Evolutionary conservation across 306 rosid genomes (phyloP).

Genomic region (Prunus mongolica): DNA sequence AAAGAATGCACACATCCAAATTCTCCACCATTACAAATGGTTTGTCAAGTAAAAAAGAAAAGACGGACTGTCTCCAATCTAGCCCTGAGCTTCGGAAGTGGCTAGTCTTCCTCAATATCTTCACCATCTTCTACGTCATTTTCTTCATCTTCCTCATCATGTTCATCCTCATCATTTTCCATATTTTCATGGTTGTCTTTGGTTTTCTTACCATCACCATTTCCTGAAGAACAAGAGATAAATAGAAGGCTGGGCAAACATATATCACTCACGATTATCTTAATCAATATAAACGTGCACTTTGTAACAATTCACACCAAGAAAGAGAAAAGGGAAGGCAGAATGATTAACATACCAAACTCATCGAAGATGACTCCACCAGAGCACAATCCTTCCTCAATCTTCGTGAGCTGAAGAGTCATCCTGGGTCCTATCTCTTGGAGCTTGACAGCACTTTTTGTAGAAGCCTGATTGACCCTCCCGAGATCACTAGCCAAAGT

Average conservation of each 20-base stretch:
- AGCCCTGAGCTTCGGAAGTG: not conserved
- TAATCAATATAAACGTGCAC: not conserved
- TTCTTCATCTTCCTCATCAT: slow-evolving; percentile 23
- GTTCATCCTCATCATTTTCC: slow-evolving; percentile 23
- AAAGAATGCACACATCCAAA: not conserved
- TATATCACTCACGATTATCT: not conserved
- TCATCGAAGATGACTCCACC: slow-evolving; percentile 82
- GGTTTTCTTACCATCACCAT: slow-evolving; percentile 42
- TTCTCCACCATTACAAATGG: not conserved
- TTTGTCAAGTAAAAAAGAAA: not conserved
- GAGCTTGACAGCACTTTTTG: slow-evolving; percentile 93
- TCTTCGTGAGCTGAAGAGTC: slow-evolving; percentile 78
- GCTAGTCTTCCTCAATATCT: slow-evolving; percentile 23
- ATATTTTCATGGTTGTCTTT: slow-evolving; percentile 19
- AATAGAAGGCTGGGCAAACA: not conserved
- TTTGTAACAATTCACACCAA: not conserved
- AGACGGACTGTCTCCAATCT: not conserved
- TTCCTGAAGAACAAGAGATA: slow-evolving; percentile 26
- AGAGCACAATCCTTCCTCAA: slow-evolving; percentile 87
- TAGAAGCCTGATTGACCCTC: slow-evolving; percentile 73
- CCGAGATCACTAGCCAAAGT: slow-evolving; percentile 72
- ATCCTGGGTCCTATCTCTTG: slow-evolving; percentile 97
- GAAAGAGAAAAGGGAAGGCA: not conserved
- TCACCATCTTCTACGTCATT: slow-evolving; percentile 12
- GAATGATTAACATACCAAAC: slow-evolving; percentile 40